phyloP scores from a whole-genome alignment of 2,329 filamentous ascomycete species.

The Xylariales sp. region DNA sequence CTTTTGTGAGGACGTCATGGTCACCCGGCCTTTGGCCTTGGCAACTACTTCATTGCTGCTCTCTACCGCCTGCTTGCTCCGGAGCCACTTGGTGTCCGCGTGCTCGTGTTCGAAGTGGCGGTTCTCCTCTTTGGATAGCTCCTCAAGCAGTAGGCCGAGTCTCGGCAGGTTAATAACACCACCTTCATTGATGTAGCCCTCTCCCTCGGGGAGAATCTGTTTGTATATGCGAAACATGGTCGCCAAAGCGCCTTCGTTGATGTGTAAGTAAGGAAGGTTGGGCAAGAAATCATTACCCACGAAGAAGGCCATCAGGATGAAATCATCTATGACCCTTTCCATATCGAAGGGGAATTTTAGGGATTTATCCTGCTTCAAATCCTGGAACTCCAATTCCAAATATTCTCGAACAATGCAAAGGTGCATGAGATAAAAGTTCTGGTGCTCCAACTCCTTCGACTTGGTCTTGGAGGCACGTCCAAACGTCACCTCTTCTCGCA shows the following conservation, averaged over 20 bases:
- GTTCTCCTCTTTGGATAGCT: conserved; percentile 83
- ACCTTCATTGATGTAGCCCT: conserved; percentile 94
- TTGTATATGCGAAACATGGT: conserved; percentile 99
- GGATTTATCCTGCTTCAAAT: conserved; percentile 69
- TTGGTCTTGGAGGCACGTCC: conserved; percentile 83
- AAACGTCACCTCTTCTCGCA: conserved; percentile 97
- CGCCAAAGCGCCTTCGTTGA: conserved; percentile 94
- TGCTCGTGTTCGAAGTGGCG: conserved; percentile 91
- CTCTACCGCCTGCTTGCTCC: conserved; percentile 73
- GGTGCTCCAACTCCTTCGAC: conserved; percentile 94
- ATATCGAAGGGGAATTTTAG: conserved; percentile 82
- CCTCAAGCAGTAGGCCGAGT: conserved; percentile 71
- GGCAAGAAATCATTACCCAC: conserved; percentile 99
- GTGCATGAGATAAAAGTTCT: conserved; percentile 97
- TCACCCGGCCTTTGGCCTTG: conserved; percentile 55
- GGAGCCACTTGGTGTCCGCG: conserved; percentile 86
- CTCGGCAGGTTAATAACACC: conserved; percentile 87
- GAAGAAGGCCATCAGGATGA: conserved; percentile 99
- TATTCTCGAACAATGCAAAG: conserved; percentile 97
- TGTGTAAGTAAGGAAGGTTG: conserved; percentile 92
- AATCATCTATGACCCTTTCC: conserved; percentile 96
- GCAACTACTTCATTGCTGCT: conserved; percentile 60
- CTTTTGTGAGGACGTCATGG: conserved; percentile 76
- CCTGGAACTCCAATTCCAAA: conserved; percentile 93
- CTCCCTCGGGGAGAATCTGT: conserved; percentile 76